A percentile compares a stretch with the other conserved stretches of the same genome.
These are phyloP conservation scores for Citrus maxima DNA, from an alignment of 345 rosid genomes.

Conservation along the genomic window DNA sequence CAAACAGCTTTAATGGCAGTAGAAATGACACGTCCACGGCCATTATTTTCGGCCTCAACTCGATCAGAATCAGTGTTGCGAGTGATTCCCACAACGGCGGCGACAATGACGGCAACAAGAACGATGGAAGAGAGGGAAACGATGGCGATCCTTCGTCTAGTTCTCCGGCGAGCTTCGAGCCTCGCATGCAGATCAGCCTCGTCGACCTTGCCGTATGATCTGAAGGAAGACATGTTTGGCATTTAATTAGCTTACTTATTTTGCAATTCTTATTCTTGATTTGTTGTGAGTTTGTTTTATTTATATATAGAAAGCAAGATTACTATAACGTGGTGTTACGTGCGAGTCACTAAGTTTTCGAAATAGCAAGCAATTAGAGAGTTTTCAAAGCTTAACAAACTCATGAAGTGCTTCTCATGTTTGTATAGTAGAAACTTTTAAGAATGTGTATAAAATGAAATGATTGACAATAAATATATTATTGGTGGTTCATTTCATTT, in stretches of 20 bases:
- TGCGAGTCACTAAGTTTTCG: neutral
- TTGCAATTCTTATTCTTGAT: neutral
- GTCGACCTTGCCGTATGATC: constrained; percentile 58
- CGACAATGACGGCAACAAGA: constrained; percentile 47
- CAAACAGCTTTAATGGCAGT: constrained; percentile 63
- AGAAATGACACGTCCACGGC: constrained; percentile 19
- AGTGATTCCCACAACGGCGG: constrained; percentile 52
- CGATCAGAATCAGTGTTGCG: constrained; percentile 2
- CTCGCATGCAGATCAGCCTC: constrained; percentile 42
- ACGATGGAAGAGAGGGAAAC: constrained; percentile 43
- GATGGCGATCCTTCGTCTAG: constrained; percentile 37
- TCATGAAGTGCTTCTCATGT: constrained; percentile 3
- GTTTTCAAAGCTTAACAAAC: neutral
- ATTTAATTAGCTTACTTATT: too few species aligned
- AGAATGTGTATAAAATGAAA: neutral
- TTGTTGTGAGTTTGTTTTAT: neutral
- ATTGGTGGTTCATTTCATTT: too few species aligned
- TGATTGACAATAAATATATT: too few species aligned
- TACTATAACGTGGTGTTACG: neutral
- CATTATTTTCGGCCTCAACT: constrained; percentile 1
- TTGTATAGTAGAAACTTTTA: neutral
- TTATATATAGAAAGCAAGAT: neutral
- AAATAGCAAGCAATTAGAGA: neutral
- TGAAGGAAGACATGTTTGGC: constrained; percentile 30
- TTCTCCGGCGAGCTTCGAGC: constrained; percentile 47